Conservation (phyloP, 2,329 filamentous ascomycete species). For the Fusarium sororula region DNA sequence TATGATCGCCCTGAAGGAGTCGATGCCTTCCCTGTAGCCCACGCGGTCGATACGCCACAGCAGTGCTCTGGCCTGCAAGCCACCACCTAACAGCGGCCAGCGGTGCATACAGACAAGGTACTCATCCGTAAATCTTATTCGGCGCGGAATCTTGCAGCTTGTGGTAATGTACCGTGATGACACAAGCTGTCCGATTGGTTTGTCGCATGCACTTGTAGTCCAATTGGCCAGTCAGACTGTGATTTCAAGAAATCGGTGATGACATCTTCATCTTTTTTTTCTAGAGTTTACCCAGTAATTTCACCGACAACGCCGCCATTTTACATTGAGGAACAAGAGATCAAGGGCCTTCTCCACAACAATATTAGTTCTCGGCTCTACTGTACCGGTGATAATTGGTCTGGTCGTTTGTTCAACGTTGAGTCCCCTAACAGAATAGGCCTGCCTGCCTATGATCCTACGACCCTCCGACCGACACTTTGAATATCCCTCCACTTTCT, state of each 20-base stretch:
- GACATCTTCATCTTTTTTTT: neutral
- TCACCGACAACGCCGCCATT: conserved; percentile 16
- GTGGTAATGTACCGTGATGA: neutral
- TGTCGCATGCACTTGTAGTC: neutral
- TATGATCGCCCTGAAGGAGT: conserved; percentile 10
- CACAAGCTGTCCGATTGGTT: conserved; percentile 10
- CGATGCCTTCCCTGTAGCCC: conserved; percentile 25
- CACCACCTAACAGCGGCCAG: conserved; percentile 13
- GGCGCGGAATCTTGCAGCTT: conserved; percentile 3
- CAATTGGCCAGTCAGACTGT: conserved; percentile 24
- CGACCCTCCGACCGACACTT: conserved; percentile 31
- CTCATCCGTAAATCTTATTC: conserved; percentile 5
- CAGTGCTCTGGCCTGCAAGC: neutral
- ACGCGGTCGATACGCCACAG: conserved; percentile 34
- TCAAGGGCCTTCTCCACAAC: neutral
- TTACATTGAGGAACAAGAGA: neutral
- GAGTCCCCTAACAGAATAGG: neutral
- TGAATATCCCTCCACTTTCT: conserved; percentile 35
- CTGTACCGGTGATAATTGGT: conserved; percentile 9
- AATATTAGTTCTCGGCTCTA: conserved; percentile 7
- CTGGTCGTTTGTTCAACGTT: neutral
- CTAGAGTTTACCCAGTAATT: neutral
- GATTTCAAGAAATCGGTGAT: neutral
- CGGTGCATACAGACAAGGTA: neutral
- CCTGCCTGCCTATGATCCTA: neutral